Conservation (phyloP, 495 filamentous ascomycete genomes). For the Lasiosphaeriaceae sp. region DNA sequence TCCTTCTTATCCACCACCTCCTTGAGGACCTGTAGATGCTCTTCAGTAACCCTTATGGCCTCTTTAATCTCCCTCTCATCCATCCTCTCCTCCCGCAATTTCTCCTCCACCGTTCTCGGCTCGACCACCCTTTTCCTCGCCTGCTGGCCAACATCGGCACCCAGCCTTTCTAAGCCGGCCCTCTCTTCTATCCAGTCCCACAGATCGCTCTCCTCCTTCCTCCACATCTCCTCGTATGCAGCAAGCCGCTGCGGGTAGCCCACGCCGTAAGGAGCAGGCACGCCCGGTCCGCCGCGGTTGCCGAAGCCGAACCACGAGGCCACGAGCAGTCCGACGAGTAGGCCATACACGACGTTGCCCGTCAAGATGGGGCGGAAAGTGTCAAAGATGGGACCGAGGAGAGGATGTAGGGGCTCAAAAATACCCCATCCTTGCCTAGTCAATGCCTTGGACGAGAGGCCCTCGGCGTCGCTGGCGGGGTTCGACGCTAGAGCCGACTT, state of each 20-base stretch:
- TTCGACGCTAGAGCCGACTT: conserved; percentile 38
- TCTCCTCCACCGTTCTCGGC: conserved; percentile 47
- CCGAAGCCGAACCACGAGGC: conserved; percentile 54
- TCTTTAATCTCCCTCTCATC: conserved; percentile 76
- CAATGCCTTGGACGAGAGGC: conserved; percentile 37
- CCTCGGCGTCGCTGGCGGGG: conserved; percentile 42
- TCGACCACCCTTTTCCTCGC: conserved; percentile 38
- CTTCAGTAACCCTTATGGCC: conserved; percentile 80
- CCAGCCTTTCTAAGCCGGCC: conserved; percentile 67
- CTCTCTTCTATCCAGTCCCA: conserved; percentile 97
- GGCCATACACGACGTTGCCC: conserved; percentile 61
- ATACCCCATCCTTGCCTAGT: conserved; percentile 65
- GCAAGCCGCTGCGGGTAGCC: conserved; percentile 63
- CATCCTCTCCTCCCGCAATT: conserved; percentile 66
- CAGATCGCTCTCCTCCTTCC: conserved; percentile 79
- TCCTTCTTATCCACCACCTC: conserved; percentile 55
- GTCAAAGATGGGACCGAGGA: conserved; percentile 67
- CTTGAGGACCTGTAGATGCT: conserved; percentile 72
- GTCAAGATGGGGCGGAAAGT: conserved; percentile 67
- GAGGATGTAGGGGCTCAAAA: conserved; percentile 68
- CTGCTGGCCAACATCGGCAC: conserved; percentile 22
- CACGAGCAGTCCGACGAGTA: conserved; percentile 56
- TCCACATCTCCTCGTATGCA: conserved; percentile 94
- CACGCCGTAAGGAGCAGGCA: conserved; percentile 28
- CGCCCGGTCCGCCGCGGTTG: conserved; percentile 31